Percentiles rank a stretch among this genome's conserved stretches.
Evolutionary conservation across 2,329 filamentous ascomycete species (phyloP).

Genomic region (Claviceps sp.): DNA sequence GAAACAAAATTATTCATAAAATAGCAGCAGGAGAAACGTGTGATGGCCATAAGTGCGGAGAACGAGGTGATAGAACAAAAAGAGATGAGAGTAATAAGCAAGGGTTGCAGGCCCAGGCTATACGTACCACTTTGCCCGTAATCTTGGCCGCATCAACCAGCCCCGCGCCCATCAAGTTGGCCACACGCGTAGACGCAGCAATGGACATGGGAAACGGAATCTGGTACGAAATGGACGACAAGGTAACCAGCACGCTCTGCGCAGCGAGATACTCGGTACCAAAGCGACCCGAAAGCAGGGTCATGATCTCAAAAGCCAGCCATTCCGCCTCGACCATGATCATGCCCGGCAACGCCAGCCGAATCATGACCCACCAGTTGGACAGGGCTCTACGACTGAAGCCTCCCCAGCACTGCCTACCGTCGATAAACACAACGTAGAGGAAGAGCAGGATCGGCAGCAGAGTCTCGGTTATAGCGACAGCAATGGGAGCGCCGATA

Average conservation of each 20-base stretch:
- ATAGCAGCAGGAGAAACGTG: no score
- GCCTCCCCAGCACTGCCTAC: constrained; percentile 72
- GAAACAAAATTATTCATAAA: no score
- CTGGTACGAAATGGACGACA: constrained; percentile 73
- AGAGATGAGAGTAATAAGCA: neutral
- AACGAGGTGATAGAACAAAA: no score
- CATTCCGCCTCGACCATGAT: constrained; percentile 93
- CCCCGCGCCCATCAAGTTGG: constrained; percentile 81
- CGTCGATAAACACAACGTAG: constrained; percentile 63
- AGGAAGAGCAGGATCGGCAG: constrained; percentile 64
- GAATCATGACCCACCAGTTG: constrained; percentile 75
- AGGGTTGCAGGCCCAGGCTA: constrained; percentile 1
- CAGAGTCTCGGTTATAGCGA: constrained; percentile 64
- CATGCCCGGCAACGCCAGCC: constrained; percentile 75
- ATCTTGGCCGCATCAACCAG: constrained; percentile 69
- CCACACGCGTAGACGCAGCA: constrained; percentile 75
- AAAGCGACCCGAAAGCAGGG: constrained; percentile 68
- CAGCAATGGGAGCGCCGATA: constrained; percentile 68
- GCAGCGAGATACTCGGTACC: constrained; percentile 71
- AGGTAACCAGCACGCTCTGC: constrained; percentile 70
- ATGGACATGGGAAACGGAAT: constrained; percentile 87
- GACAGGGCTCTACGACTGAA: constrained; percentile 55
- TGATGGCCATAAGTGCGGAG: no score
- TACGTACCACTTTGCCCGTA: constrained; percentile 58
- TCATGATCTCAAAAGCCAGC: constrained; percentile 84